phyloP scores from a whole-genome alignment of 2,329 filamentous ascomycete species.

The Zasmidium citrigriseum region DNA sequence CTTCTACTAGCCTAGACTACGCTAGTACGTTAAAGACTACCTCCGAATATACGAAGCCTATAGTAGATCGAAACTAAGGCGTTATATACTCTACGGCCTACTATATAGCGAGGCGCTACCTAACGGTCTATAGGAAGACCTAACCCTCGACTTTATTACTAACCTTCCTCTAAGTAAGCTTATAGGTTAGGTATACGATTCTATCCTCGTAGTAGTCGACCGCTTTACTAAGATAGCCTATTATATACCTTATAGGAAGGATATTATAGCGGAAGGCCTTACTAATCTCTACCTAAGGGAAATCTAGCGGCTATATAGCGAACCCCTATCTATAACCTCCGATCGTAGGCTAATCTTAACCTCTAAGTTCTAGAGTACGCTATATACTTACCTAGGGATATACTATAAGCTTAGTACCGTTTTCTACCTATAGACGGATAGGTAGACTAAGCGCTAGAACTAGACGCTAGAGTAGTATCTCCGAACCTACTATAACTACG shows the following conservation, averaged over 20 bases:
- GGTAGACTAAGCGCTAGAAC: no score
- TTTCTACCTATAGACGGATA: no score
- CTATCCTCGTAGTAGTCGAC: no score
- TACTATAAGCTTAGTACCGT: constrained; percentile 12
- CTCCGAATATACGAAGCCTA: neutral
- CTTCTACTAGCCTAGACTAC: constrained; percentile 7
- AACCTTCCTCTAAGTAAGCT: constrained; percentile 3
- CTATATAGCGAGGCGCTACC: neutral
- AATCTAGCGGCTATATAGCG: constrained; percentile 14
- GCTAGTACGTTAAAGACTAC: neutral
- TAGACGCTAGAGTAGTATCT: no score
- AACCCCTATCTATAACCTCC: constrained; percentile 14
- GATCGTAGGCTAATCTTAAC: constrained; percentile 23
- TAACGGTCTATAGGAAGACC: constrained; percentile 1
- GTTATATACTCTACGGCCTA: neutral
- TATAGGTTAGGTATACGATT: neutral
- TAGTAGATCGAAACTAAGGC: neutral
- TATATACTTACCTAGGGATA: constrained; percentile 11
- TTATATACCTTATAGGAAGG: constrained; percentile 12
- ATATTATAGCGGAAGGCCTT: constrained; percentile 5
- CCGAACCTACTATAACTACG: no score
- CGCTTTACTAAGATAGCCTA: no score
- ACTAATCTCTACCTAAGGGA: constrained; percentile 16
- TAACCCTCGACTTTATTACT: constrained; percentile 16
- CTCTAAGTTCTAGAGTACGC: constrained; percentile 19